Percentiles rank a stretch among this genome's conserved stretches.
Conservation (phyloP, 176 grass and related monocot genomes). For the Pharus latifolius region DNA sequence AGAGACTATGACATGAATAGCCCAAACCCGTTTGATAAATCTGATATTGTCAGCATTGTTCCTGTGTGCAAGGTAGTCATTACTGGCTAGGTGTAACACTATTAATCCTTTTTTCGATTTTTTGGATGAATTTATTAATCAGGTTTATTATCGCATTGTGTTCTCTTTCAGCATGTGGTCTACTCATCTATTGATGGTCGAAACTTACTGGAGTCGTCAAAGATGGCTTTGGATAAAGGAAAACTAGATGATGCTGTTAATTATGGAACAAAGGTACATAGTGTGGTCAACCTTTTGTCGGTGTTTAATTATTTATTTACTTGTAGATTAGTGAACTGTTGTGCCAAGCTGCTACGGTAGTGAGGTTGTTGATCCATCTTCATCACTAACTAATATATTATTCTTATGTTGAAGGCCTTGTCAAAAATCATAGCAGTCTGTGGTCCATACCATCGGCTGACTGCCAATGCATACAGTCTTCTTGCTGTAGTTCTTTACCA, state of each 20-base stretch:
- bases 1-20: constrained; percentile 97
- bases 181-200: constrained; percentile 80
- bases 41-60: constrained; percentile 83
- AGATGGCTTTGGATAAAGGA: constrained; percentile 98
- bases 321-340: background rate
- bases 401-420: constrained; percentile 56
- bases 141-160: background rate
- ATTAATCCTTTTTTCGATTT: background rate
- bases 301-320: too few species aligned
- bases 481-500: constrained; percentile 98
- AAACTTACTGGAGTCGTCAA: constrained; percentile 95
- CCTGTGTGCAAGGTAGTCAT: constrained; percentile 91
- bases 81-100: constrained; percentile 3
- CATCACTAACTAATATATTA: constrained; percentile 12
- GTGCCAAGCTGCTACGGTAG: background rate
- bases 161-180: constrained; percentile 63
- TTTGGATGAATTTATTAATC: background rate
- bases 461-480: constrained; percentile 95
- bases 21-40: constrained; percentile 84
- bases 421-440: constrained; percentile 92
- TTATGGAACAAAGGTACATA: constrained; percentile 74
- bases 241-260: constrained; percentile 91
- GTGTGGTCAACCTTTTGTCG: background rate
- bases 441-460: constrained; percentile 89
- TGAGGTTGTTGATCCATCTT: background rate